A percentile compares a stretch with the other conserved stretches of the same genome.
phyloP scores from a whole-genome alignment of 257 asterid genomes.

The Anisodus acutangulus region DNA sequence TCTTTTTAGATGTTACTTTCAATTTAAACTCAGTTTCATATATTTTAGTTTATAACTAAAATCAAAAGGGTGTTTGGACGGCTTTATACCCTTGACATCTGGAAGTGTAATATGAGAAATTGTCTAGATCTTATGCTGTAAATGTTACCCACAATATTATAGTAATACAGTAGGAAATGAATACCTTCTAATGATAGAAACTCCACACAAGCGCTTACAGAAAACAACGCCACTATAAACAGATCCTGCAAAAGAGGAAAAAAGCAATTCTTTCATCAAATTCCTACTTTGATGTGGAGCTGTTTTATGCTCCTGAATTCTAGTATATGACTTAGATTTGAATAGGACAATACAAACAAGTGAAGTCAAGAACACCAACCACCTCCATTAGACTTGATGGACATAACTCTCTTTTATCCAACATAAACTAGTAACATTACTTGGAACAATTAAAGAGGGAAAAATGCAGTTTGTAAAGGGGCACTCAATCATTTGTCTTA shows the following conservation, averaged over 20 bases:
- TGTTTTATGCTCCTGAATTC: too few species aligned
- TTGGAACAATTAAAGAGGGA: too few species aligned
- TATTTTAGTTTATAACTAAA: too few species aligned
- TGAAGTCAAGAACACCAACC: not conserved
- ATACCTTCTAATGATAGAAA: slow-evolving; percentile 94
- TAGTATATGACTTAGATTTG: not conserved
- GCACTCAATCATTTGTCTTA: not conserved
- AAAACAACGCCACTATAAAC: slow-evolving; percentile 82
- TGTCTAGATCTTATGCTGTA: not conserved
- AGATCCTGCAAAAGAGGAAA: slow-evolving; percentile 60
- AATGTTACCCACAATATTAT: not conserved
- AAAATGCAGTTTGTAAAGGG: not conserved
- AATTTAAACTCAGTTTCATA: too few species aligned
- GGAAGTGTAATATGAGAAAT: not conserved
- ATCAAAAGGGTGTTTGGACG: too few species aligned
- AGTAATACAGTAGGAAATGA: not conserved
- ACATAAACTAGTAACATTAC: too few species aligned
- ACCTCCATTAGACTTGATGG: not conserved
- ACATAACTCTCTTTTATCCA: not conserved
- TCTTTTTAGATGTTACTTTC: not conserved
- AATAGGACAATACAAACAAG: not conserved
- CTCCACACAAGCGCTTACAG: slow-evolving; percentile 83
- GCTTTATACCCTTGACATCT: not conserved
- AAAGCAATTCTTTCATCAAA: not conserved
- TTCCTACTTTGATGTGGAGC: not conserved